phyloP scores from a whole-genome alignment of 2,329 filamentous ascomycete species.

The Colletotrichum sp. region DNA sequence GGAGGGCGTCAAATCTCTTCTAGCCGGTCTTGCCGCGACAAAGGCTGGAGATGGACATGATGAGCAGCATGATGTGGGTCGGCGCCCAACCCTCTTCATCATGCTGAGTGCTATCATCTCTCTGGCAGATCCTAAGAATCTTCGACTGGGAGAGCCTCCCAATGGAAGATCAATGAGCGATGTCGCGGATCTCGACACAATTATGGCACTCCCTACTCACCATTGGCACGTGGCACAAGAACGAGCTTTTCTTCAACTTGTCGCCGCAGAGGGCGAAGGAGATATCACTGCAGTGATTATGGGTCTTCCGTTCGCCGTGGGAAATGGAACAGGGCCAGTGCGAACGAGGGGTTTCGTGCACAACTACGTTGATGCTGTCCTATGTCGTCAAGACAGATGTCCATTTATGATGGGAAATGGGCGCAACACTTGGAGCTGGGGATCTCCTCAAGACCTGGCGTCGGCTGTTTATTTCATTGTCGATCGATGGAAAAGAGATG shows the following conservation, averaged over 20 bases:
- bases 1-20: background rate
- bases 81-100: background rate
- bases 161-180: background rate
- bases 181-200: background rate
- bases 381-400: background rate
- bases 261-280: background rate
- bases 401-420: background rate
- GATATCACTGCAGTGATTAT: background rate
- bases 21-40: background rate
- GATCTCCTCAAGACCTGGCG: background rate
- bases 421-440: background rate
- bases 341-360: background rate
- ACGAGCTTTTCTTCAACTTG: background rate
- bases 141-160: background rate
- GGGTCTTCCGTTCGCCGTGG: background rate
- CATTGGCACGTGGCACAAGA: background rate
- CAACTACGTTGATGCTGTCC: background rate
- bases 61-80: background rate
- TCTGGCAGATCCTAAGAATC: background rate
- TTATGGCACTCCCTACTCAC: background rate
- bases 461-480: background rate
- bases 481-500: background rate
- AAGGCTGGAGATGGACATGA: background rate
- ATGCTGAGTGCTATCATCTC: conserved; percentile 7
- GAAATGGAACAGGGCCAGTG: background rate